A percentile compares a stretch with the other conserved stretches of the same genome.
phyloP scores from a whole-genome alignment of 306 rosid genomes.

The Dryas drummondii region DNA sequence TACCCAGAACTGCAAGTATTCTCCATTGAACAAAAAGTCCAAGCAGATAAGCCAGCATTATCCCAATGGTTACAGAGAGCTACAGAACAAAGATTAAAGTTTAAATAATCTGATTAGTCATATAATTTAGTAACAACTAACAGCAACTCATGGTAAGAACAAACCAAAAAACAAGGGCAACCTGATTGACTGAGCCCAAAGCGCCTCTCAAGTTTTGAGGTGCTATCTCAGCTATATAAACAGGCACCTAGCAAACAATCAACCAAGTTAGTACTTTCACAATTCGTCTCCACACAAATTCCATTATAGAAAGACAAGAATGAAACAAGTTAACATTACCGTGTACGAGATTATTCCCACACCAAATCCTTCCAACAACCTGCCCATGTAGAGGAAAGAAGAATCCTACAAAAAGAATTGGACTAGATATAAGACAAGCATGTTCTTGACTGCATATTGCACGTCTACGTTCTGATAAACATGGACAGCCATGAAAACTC shows the following conservation, averaged over 20 bases:
- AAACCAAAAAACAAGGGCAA: constrained; percentile 32
- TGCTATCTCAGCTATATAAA: constrained; percentile 90
- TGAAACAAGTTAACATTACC: constrained; percentile 40
- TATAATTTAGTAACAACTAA: not conserved
- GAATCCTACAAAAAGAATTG: constrained; percentile 52
- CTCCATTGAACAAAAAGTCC: constrained; percentile 96
- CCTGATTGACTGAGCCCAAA: constrained; percentile 88
- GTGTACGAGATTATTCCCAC: constrained; percentile 94
- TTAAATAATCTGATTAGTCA: not conserved
- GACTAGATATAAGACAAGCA: constrained; percentile 10
- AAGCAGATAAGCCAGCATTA: constrained; percentile 86
- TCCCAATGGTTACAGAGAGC: constrained; percentile 94
- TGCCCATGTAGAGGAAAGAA: constrained; percentile 95
- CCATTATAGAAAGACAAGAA: constrained; percentile 10
- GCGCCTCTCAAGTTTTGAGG: constrained; percentile 90
- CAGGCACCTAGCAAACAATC: constrained; percentile 65
- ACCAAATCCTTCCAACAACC: constrained; percentile 97
- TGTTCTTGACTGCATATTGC: constrained; percentile 3
- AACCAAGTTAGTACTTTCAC: constrained; percentile 20
- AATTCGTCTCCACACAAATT: constrained; percentile 23
- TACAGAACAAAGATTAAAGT: constrained; percentile 30
- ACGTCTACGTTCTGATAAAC: constrained; percentile 8
- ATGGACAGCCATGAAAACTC: constrained; percentile 33
- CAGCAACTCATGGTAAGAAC: not conserved
- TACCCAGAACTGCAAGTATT: constrained; percentile 92